A percentile compares a stretch with the other conserved stretches of the same genome.
Evolutionary conservation across 1,139 yeast genomes (phyloP).

Genomic region (Saccharomyces hybrid): DNA sequence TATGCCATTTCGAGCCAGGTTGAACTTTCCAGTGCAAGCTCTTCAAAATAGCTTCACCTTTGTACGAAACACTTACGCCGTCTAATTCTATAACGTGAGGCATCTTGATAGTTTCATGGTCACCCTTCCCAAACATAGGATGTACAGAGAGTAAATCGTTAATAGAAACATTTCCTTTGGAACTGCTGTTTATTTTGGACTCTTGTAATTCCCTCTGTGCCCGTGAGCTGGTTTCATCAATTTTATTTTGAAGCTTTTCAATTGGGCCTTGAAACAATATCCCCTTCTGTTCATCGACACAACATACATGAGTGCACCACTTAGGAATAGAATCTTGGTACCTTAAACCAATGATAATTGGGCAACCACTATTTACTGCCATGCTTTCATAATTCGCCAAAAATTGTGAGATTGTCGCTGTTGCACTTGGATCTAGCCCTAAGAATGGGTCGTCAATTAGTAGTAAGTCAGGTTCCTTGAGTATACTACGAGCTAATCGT

Average conservation of each 20-base stretch:
- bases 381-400: conserved; percentile 28
- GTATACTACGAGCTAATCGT: conserved; percentile 66
- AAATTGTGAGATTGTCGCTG: conserved; percentile 50
- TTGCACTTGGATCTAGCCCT: conserved; percentile 77
- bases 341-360: conserved; percentile 61
- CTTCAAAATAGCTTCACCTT: conserved; percentile 50
- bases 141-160: conserved; percentile 22
- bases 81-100: conserved; percentile 51
- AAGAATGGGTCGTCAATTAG: conserved; percentile 85
- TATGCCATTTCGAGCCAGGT: conserved; percentile 78
- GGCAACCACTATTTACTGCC: conserved; percentile 22
- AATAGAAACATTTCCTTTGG: conserved; percentile 5
- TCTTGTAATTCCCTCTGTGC: conserved; percentile 15
- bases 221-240: conserved; percentile 27
- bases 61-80: conserved; percentile 59
- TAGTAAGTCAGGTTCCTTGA: conserved; percentile 56
- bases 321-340: conserved; percentile 66
- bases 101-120: conserved; percentile 16
- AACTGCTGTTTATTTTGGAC: conserved; percentile 4
- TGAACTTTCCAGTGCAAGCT: conserved; percentile 60
- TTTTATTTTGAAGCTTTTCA: conserved; percentile 28
- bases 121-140: conserved; percentile 16
- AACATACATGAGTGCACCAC: conserved; percentile 70
- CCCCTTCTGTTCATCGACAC: conserved; percentile 47
- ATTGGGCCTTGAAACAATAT: conserved; percentile 44